phyloP scores from a whole-genome alignment of 2,329 filamentous ascomycete genomes.

The Colletotrichum siamense region DNA sequence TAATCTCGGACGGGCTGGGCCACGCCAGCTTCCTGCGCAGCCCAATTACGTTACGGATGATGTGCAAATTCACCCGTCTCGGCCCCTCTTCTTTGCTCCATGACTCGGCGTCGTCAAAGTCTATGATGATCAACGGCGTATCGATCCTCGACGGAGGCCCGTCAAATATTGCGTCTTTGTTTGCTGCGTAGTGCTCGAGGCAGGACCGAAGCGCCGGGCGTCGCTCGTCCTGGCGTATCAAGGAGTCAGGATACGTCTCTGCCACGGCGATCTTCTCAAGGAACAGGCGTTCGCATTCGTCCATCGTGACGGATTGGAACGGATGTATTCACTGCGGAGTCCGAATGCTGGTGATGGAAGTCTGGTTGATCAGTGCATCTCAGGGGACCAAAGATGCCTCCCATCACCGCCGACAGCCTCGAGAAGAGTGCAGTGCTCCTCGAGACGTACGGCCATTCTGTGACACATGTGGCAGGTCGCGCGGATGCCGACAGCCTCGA shows the following conservation, averaged over 20 bases:
- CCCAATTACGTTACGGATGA: neutral
- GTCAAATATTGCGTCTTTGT: neutral
- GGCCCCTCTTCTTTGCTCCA: neutral
- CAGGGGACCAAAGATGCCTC: neutral
- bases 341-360: neutral
- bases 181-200: neutral
- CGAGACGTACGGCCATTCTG: neutral
- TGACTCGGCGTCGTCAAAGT: neutral
- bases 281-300: neutral
- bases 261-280: neutral
- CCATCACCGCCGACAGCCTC: neutral
- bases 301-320: neutral
- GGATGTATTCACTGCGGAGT: neutral
- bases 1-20: neutral
- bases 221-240: neutral
- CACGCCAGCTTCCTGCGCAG: neutral
- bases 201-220: neutral
- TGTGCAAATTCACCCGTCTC: neutral
- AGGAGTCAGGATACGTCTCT: conserved; percentile 1
- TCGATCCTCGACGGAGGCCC: neutral
- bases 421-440: neutral
- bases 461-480: neutral
- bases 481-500: neutral
- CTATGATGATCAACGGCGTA: neutral
- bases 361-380: neutral